Percentiles rank a stretch among this genome's conserved stretches.
Evolutionary conservation across 2,329 filamentous ascomycete species (phyloP).

Genomic region (Sporothrix humicola): DNA sequence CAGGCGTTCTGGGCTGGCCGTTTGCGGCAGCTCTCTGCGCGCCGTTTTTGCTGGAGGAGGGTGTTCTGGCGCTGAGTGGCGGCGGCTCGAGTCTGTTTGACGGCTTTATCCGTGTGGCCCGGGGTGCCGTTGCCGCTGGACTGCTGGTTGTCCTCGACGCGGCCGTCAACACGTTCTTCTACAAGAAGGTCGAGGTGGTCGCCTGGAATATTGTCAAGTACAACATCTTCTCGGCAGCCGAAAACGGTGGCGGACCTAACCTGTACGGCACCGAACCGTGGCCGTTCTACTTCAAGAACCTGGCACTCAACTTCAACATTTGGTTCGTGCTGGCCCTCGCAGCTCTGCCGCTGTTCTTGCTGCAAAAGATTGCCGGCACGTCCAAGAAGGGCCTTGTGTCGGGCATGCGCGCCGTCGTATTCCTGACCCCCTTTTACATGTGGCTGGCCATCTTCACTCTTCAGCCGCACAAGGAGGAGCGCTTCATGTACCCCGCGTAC

Average conservation of each 20-base stretch:
- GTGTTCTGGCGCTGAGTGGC: slow-evolving; percentile 57
- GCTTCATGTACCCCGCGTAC: slow-evolving; percentile 98
- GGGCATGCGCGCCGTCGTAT: slow-evolving; percentile 75
- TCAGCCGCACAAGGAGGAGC: slow-evolving; percentile 96
- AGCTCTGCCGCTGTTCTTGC: slow-evolving; percentile 73
- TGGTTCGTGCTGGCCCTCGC: slow-evolving; percentile 84
- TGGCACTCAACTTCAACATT: slow-evolving; percentile 91
- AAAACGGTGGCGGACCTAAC: slow-evolving; percentile 80
- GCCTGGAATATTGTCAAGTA: slow-evolving; percentile 94
- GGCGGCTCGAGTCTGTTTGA: slow-evolving; percentile 65
- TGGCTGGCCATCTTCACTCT: slow-evolving; percentile 91
- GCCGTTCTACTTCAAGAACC: slow-evolving; percentile 94
- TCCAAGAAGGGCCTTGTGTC: slow-evolving; percentile 69
- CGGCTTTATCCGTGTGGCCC: slow-evolving; percentile 64
- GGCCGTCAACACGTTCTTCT: slow-evolving; percentile 80
- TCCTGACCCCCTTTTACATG: slow-evolving; percentile 86
- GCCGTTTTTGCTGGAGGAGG: slow-evolving; percentile 82
- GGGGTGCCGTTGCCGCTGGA: slow-evolving; percentile 70
- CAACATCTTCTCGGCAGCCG: slow-evolving; percentile 84
- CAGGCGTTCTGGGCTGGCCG: slow-evolving; percentile 89
- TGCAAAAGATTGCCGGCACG: slow-evolving; percentile 71
- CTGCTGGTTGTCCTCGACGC: slow-evolving; percentile 67
- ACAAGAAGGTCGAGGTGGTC: slow-evolving; percentile 76
- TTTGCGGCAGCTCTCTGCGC: slow-evolving; percentile 83
- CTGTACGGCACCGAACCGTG: slow-evolving; percentile 96